Evolutionary conservation across 805 yeast genomes (phyloP).

Genomic region (Komagataella populi): DNA sequence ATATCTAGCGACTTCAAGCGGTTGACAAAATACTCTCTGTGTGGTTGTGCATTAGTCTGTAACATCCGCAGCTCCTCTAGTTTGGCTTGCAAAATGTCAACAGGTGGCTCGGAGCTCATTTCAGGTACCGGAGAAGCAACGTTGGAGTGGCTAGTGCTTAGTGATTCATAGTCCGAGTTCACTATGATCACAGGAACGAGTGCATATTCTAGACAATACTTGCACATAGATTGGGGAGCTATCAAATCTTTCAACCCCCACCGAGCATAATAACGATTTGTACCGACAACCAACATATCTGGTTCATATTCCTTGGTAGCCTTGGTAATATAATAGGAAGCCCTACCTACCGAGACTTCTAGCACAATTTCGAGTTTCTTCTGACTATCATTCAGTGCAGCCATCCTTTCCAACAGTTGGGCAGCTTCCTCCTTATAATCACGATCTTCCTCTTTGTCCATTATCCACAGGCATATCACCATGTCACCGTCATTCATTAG

Average conservation of each 20-base stretch:
- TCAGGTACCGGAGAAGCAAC: neutral
- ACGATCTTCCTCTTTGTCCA: slow-evolving; percentile 16
- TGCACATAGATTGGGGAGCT: slow-evolving; percentile 30
- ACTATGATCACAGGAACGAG: slow-evolving; percentile 32
- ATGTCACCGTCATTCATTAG: slow-evolving; percentile 31
- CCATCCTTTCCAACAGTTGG: slow-evolving; percentile 16
- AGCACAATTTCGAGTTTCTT: slow-evolving; percentile 26
- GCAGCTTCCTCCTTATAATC: slow-evolving; percentile 21
- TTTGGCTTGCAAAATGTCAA: neutral
- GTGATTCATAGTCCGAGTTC: slow-evolving; percentile 20
- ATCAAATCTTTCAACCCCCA: slow-evolving; percentile 25
- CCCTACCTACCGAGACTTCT: slow-evolving; percentile 30
- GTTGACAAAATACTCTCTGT: neutral
- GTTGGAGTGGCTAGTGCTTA: neutral
- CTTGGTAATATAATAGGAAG: slow-evolving; percentile 23
- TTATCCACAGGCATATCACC: slow-evolving; percentile 27
- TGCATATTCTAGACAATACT: slow-evolving; percentile 31
- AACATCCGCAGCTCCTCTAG: neutral
- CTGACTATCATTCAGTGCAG: slow-evolving; percentile 17
- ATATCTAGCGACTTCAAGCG: neutral
- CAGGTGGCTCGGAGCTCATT: neutral
- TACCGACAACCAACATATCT: slow-evolving; percentile 28
- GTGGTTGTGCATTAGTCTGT: neutral
- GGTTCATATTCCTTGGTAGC: slow-evolving; percentile 32
- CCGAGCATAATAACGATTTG: slow-evolving; percentile 21